These are phyloP conservation scores for Neurospora sp. DNA, from an alignment of 2,329 filamentous ascomycete genomes.

Conservation along the genomic window DNA sequence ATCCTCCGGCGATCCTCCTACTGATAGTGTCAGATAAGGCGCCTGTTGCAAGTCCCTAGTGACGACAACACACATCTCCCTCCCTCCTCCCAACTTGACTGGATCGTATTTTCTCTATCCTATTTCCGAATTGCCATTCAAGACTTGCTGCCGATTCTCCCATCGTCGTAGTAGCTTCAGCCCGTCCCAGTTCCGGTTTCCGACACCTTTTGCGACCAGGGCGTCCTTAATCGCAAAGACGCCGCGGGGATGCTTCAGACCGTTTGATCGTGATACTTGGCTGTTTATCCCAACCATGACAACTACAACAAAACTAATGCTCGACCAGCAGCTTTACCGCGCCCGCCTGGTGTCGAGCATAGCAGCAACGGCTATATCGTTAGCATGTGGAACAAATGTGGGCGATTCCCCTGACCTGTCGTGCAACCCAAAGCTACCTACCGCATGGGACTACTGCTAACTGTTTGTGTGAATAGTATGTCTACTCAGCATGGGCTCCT, in stretches of 20 bases:
- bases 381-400: slow-evolving; percentile 91
- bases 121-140: not conserved
- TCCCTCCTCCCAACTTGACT: not conserved
- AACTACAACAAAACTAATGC: slow-evolving; percentile 26
- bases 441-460: not conserved
- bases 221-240: not conserved
- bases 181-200: not conserved
- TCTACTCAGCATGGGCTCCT: slow-evolving; percentile 95
- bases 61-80: not conserved
- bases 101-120: not conserved
- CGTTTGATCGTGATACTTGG: slow-evolving; percentile 3
- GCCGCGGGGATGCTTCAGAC: slow-evolving; percentile 10
- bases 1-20: not conserved
- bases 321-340: slow-evolving; percentile 42
- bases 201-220: not conserved
- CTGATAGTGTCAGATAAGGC: not conserved
- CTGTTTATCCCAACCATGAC: slow-evolving; percentile 3
- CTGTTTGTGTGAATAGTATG: slow-evolving; percentile 54
- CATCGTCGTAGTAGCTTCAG: not conserved
- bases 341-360: slow-evolving; percentile 73
- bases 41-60: not conserved
- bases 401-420: slow-evolving; percentile 19
- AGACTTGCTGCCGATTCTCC: not conserved
- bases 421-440: not conserved
- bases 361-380: slow-evolving; percentile 72